Evolutionary conservation across 2,329 filamentous ascomycete genomes (phyloP).

Genomic region (Colletotrichum orbiculare): DNA sequence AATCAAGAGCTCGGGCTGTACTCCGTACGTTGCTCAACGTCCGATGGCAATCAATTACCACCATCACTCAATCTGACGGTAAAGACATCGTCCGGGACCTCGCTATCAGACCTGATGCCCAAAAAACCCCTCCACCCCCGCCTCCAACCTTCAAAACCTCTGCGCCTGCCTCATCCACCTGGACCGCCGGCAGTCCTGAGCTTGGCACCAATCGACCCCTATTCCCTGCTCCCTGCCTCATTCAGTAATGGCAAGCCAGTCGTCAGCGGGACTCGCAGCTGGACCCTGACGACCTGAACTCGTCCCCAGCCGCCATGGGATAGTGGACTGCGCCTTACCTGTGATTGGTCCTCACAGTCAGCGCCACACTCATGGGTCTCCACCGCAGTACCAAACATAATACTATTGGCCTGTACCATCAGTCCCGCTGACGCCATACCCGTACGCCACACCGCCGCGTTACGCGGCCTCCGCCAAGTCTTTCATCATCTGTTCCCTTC

Average conservation of each 20-base stretch:
- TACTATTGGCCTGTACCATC: too few relatives aligned
- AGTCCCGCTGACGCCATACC: too few relatives aligned
- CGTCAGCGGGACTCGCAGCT: neutral
- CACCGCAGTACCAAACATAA: too few relatives aligned
- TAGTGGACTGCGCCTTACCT: slow-evolving; percentile 1
- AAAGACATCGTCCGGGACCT: neutral
- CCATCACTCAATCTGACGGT: neutral
- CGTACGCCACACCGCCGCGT: too few relatives aligned
- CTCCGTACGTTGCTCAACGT: neutral
- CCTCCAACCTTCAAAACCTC: slow-evolving; percentile 8
- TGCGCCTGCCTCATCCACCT: slow-evolving; percentile 29
- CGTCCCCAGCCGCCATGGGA: neutral
- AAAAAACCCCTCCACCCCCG: neutral
- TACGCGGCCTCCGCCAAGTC: too few relatives aligned
- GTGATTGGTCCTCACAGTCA: slow-evolving; percentile 5
- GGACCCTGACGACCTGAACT: slow-evolving; percentile 25
- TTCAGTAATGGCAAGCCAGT: neutral
- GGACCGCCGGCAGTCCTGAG: slow-evolving; percentile 17
- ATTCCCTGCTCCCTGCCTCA: slow-evolving; percentile 5
- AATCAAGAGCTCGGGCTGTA: neutral
- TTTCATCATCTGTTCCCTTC: too few relatives aligned
- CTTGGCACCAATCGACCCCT: slow-evolving; percentile 2
- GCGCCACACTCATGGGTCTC: too few relatives aligned
- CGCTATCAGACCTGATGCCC: neutral
- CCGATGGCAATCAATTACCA: neutral